Evolutionary conservation across 108 stramenopile genomes (phyloP).

Genomic region (Nitzschia sp.): DNA sequence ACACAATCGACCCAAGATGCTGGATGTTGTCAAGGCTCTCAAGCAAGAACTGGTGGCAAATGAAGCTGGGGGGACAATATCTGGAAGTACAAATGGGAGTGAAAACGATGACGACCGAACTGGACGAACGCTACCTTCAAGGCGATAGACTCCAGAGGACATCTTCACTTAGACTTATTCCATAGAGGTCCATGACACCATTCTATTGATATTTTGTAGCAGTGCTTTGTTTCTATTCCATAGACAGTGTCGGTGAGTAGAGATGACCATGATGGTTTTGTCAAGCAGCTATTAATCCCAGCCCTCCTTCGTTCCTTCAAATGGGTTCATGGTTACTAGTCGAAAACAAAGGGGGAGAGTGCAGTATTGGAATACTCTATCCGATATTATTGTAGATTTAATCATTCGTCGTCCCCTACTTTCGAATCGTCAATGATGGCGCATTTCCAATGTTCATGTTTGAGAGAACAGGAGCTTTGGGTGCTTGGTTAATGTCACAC

Average conservation of each 20-base stretch:
- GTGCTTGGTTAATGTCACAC: slow-evolving; percentile 47
- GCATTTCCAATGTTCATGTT: slow-evolving; percentile 12
- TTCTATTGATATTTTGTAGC: no score
- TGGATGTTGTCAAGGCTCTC: slow-evolving; percentile 34
- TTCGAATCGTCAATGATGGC: slow-evolving; percentile 24
- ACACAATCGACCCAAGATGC: slow-evolving; percentile 54
- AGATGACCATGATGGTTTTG: no score
- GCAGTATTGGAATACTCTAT: no score
- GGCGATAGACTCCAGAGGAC: not conserved
- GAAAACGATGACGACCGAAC: not conserved
- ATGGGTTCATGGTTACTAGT: no score
- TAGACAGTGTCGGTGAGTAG: no score
- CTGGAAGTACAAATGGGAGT: not conserved
- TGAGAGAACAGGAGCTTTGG: not conserved
- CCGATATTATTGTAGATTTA: no score
- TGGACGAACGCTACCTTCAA: not conserved
- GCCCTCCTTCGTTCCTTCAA: no score
- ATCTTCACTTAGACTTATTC: no score
- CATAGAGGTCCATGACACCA: no score
- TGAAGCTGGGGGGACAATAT: slow-evolving; percentile 5
- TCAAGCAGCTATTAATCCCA: no score
- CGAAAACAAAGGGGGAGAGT: no score
- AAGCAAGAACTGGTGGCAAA: slow-evolving; percentile 10
- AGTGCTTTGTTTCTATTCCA: no score
- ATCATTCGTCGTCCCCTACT: not conserved